Base-by-base conservation (phyloP, 176 grass and related monocot genomes). In the Avena atlantica region DNA sequence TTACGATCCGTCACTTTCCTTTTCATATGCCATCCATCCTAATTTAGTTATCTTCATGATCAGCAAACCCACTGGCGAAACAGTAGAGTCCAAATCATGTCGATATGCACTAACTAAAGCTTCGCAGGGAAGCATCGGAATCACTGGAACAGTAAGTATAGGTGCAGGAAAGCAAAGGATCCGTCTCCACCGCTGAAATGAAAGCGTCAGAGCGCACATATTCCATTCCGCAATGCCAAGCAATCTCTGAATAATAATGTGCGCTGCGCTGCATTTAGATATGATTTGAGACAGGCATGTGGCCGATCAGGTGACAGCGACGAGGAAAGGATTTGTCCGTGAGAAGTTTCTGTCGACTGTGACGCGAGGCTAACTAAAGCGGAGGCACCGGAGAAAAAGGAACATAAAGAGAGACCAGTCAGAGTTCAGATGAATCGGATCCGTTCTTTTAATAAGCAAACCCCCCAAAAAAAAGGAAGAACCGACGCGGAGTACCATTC, bases 361-460 rank as follows among this genome's bases (percentile, higher is more conserved):
- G 68, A 64, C 45, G 68, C 78, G 68, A 74, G 76, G 56, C 49
- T 79, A 79, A 79, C 49, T 79, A 79, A 79, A 19, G 57, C 71
- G 60, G 45, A 74, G 58, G 25, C 88, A 78, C 49, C 70, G 47
- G 79, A 82, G 47, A 86, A 86, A 86, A 79, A 76, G 62, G 56
- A 72, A 59, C 74, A 69, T 64, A 72, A 81, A 90, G 81, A 76
- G 82, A 86, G 61, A 14, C 64, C 71, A 58, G 64, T 71, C 34
- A 66, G 44, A 11, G 88, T 47, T 51, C 63, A 98, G 89, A 89
- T 94, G 96, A 93, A 94, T 92, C 89, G 70, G 92, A 96, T 34
- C 31, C 31, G 31, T 94, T 94, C 96, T 81, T 47, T 24, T 60
- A 63, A 76, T 60, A 63, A 76, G 53, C 73, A 76, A 76, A 50